Evolutionary conservation across 768 basidiomycete genomes (phyloP), one percentile per base, ranked within the genome.

Genomic region (Suillus discolor): DNA sequence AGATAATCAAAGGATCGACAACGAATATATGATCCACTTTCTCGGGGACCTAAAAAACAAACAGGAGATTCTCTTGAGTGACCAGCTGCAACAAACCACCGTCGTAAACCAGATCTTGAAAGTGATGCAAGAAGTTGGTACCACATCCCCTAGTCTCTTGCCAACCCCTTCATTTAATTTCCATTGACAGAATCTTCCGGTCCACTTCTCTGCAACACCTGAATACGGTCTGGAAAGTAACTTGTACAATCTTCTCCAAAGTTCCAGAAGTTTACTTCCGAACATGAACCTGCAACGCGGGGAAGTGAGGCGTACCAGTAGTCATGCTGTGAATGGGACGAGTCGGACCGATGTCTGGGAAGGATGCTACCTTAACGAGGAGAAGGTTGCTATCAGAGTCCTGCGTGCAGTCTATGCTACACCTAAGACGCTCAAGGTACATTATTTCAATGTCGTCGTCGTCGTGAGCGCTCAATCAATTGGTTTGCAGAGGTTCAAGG

Each of bases 361-460:
- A 71, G 87, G 87, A 4, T 31, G 83, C 13, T 88, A 86, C 74
- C 79, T 88, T 1, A 78, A 79, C 34, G 76, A 80, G 61, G 83
- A 86, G 68, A 86, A 85, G 65, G 87, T 87, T 7, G 84, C 84
- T 2, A 83, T 88, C 71, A 87, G 87, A 70, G 80, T 82, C 11
- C 74, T 88, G 36, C 83, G 87, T 38, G 81, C 84, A 11, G 81
- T 86, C 57, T 78, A 83, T 60, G 79, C 81, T 34, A 79, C 81
- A 62, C 85, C 84, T 3, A 76, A 79, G 39, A 84, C 81, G 66
- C 66, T 81, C 34, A 73, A 79, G 63, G 85, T 85, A 69, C 25
- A 20, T 11, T 13, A 20, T 42, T 25, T 3, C 31, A 3, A 28
- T 20, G 0, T 39, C 2, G n/a, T 36, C 38, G 16, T 54, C 11